Base-by-base conservation (phyloP, 1,139 yeast genomes). In the Candida sp. region DNA sequence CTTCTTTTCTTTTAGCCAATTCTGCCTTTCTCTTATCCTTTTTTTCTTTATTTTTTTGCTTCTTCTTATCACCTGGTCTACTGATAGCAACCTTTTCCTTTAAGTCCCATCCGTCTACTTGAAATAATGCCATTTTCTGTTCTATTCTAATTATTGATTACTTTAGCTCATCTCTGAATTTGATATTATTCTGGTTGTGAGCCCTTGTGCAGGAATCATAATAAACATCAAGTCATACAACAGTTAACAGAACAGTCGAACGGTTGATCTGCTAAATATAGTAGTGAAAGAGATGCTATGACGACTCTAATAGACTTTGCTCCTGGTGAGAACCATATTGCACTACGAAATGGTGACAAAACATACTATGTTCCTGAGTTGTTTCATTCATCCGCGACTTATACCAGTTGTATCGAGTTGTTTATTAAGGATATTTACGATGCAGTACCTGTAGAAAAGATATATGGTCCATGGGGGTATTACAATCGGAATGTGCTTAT, bases 41-140 rank as follows among this genome's bases (percentile, higher is more conserved):
- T 49, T 64, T 62, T 49, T 63, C 61, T 38, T 61, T 63, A 44
- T 61, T 64, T 49, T 60, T 61, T 49, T 59, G 63, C 51, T 63
- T 64, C 49, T 63, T 66, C 50, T 68, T 67, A 21, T 60, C 55
- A 3, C 57, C 56, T 5, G 61, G 61, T 8, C 68, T 70, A 15
- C 78, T 81, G 36, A 69, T 59, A 1, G 74, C 81, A 19, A 85
- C 76, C 50, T 75, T 70, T 38, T 73, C 68, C 51, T 84, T 80
- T 47, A 88, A 63, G 49, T 84, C 75, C 96, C 96, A 88, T 21
- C 95, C 96, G 39, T 82, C 87, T 15, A 86, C 90, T 60, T 84
- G 77, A 59, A 88, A 88, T 53, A 87, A 72, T 25, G 87, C 79
- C 93, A 85, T 86, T 23, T 25, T n/a, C n/a, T 25, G 29, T 25